These are phyloP conservation scores for Byssothecium circinans DNA, from an alignment of 2,329 filamentous ascomycete species.

Conservation along the genomic window DNA sequence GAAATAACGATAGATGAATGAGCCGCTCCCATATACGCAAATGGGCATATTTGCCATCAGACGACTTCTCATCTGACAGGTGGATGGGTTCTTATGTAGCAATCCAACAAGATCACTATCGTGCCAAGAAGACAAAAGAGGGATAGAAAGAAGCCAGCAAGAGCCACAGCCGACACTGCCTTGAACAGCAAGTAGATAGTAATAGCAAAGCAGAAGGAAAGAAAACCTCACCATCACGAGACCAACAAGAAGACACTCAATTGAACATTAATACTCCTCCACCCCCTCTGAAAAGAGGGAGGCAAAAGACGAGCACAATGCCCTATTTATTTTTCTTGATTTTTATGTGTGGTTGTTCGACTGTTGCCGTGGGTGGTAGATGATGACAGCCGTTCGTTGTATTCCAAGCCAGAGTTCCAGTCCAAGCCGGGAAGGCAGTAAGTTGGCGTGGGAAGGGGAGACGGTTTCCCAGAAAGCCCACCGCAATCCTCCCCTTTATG, in stretches of 20 bases:
- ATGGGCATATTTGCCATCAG: no score
- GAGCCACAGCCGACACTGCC: no score
- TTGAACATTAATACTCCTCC: constrained; percentile 35
- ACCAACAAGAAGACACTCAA: background rate
- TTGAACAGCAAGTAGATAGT: no score
- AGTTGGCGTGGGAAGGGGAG: constrained; percentile 21
- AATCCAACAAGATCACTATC: no score
- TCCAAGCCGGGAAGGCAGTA: no score
- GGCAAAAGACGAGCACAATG: constrained; percentile 32
- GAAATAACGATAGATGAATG: no score
- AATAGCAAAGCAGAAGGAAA: no score
- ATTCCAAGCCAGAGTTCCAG: constrained; percentile 13
- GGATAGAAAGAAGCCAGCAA: no score
- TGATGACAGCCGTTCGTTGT: constrained; percentile 21
- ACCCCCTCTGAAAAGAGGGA: constrained; percentile 6
- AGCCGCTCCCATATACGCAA: no score
- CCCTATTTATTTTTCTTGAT: constrained; percentile 36
- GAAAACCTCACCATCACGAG: constrained; percentile 9
- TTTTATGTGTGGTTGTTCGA: constrained; percentile 10
- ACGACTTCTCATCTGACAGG: no score
- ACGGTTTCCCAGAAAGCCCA: constrained; percentile 18
- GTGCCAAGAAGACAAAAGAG: no score
- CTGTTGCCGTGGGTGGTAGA: constrained; percentile 18
- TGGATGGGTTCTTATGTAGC: no score
- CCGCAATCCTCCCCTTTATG: constrained; percentile 10